Percentiles rank a stretch among this genome's conserved stretches.
Evolutionary conservation across 169 alveolate species (phyloP).

Genomic region (Babesia caballi): DNA sequence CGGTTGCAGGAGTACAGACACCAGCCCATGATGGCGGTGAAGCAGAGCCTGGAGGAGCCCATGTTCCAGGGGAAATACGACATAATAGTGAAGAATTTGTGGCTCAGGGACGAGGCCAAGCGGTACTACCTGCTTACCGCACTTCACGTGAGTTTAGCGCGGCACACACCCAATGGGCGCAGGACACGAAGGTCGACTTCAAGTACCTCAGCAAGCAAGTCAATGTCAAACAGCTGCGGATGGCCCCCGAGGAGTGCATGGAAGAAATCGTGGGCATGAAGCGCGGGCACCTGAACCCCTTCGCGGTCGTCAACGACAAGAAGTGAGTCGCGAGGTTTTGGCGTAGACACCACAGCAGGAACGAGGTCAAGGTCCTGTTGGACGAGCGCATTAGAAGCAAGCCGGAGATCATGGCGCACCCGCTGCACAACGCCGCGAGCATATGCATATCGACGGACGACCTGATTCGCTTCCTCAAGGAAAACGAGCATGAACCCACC

Average conservation of each 20-base stretch:
- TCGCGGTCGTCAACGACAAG: conserved; percentile 74
- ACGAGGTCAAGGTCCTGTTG: conserved; percentile 24
- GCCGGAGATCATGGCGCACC: conserved; percentile 56
- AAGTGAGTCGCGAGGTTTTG: conserved; percentile 21
- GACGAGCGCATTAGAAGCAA: conserved; percentile 52
- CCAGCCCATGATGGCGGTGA: conserved; percentile 41
- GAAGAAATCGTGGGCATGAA: conserved; percentile 61
- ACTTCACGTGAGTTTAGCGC: conserved; percentile 33
- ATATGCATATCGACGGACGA: conserved; percentile 50
- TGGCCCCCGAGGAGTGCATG: conserved; percentile 76
- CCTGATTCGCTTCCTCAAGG: conserved; percentile 49
- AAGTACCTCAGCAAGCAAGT: conserved; percentile 65
- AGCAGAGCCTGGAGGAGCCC: conserved; percentile 47
- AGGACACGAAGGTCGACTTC: conserved; percentile 67
- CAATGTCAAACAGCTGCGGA: conserved; percentile 72
- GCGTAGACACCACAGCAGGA: neutral
- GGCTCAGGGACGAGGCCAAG: conserved; percentile 47
- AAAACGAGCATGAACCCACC: conserved; percentile 36
- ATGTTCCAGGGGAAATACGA: conserved; percentile 30
- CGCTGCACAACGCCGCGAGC: conserved; percentile 54
- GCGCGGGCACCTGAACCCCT: conserved; percentile 78
- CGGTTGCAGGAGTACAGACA: conserved; percentile 28
- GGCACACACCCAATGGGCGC: neutral
- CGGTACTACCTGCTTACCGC: conserved; percentile 48
- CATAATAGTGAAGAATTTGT: conserved; percentile 25